phyloP scores from a whole-genome alignment of 495 filamentous ascomycete species.

The Penicillium longicatenatum region DNA sequence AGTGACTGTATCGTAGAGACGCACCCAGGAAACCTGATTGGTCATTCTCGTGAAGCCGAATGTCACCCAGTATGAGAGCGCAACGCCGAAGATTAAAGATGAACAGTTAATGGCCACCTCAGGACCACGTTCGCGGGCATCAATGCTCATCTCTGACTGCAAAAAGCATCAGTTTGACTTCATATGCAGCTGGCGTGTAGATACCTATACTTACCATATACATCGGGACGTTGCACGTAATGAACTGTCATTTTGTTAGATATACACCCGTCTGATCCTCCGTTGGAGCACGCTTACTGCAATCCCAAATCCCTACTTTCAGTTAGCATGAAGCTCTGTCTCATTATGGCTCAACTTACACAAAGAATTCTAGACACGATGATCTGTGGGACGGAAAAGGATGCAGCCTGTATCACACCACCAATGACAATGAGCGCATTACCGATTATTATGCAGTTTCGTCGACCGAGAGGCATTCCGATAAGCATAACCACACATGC shows the following conservation, averaged over 20 bases:
- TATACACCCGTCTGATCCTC: neutral
- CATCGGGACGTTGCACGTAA: neutral
- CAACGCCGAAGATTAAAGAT: conserved; percentile 22
- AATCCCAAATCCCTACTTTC: neutral
- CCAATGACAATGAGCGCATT: conserved; percentile 25
- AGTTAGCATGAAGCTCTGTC: neutral
- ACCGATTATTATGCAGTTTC: conserved; percentile 33
- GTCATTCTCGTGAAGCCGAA: conserved; percentile 29
- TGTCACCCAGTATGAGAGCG: neutral
- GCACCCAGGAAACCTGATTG: conserved; percentile 28
- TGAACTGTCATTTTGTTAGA: neutral
- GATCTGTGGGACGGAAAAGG: conserved; percentile 25
- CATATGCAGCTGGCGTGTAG: neutral
- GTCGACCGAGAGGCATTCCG: conserved; percentile 25
- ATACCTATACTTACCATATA: neutral
- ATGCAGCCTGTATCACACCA: conserved; percentile 18
- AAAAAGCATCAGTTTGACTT: neutral
- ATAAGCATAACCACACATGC: conserved; percentile 20
- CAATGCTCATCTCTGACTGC: conserved; percentile 1
- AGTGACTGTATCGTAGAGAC: neutral
- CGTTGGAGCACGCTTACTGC: neutral
- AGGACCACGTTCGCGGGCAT: conserved; percentile 13
- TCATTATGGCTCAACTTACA: conserved; percentile 7
- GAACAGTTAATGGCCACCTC: conserved; percentile 18
- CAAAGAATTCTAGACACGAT: conserved; percentile 21